These are phyloP conservation scores for Hirsutella rhossiliensis DNA, from an alignment of 2,329 filamentous ascomycete genomes.

Conservation along the genomic window DNA sequence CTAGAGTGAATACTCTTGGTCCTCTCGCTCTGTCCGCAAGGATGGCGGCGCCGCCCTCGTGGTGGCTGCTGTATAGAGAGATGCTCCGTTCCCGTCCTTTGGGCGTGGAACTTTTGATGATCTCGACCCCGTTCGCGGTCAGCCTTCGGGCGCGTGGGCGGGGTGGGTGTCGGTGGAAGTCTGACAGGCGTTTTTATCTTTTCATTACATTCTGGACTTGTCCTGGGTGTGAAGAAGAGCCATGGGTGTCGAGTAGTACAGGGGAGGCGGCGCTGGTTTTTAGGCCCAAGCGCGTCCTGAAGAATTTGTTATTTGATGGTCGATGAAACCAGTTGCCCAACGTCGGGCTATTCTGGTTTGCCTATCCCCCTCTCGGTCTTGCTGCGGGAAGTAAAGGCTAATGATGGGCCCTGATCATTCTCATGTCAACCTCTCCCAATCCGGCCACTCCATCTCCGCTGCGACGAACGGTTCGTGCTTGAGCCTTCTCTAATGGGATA, in stretches of 20 bases:
- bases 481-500: no score
- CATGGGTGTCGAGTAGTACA: background rate
- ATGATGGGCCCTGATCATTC: no score
- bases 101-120: constrained; percentile 50
- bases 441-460: no score
- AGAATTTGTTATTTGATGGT: no score
- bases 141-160: constrained; percentile 64
- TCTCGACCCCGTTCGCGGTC: constrained; percentile 66
- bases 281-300: no score
- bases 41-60: constrained; percentile 36
- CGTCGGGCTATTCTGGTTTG: no score
- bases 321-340: no score
- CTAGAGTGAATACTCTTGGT: constrained; percentile 67
- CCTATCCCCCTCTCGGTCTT: no score
- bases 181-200: constrained; percentile 63
- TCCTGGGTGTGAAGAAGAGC: constrained; percentile 38
- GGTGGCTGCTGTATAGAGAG: constrained; percentile 58
- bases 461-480: no score
- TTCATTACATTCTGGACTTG: constrained; percentile 40
- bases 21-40: constrained; percentile 50
- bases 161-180: constrained; percentile 82
- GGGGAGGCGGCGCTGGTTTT: no score
- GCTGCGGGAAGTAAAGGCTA: no score
- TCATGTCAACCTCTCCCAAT: no score
- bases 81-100: constrained; percentile 27